Base-by-base conservation (phyloP, 1,284 basidiomycete genomes). In the Moniliella sp. region DNA sequence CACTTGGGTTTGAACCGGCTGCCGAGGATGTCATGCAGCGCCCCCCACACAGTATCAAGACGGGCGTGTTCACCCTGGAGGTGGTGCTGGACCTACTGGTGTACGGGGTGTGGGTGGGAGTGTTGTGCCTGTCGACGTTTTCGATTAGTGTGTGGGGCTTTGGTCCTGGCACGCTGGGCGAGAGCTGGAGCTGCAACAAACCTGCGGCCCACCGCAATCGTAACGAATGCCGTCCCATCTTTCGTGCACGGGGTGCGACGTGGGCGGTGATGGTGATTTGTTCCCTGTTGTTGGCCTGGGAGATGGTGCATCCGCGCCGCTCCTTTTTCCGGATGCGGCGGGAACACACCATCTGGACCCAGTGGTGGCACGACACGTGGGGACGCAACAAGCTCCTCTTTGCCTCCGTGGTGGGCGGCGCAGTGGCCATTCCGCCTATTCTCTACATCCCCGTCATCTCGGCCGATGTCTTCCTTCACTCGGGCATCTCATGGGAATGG, bases 391-490 rank as follows among this genome's bases (percentile, higher is more conserved):
- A 41, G 8, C 45, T 54, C 38, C 39, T 54, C 4, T 39, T 52
- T 25, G 47, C 44, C 40, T 46, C 40, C 15, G 50, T 50, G 18
- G 30, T 54, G 9, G 35, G 48, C 15, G 50, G 50, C 13, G 32
- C 42, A 11, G 40, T 36, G 5, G 43, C 42, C 17, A 43, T 54
- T 28, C 50, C 50, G 4, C 42, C 52, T 27, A 46, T 47, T 21
- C 39, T 54, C 4, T 54, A 54, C 40, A 39, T 50, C 27, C 50
- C 49, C 31, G 36, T 35, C 19, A 51, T 51, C 49, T 50, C 50
- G 40, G 40, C 39, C 11, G 42, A 42, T 16, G 49, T 54, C 29
- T 50, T 54, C 40, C 32, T 44, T 3, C 48, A 51, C 12, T 43
- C 39, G 9, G 32, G 43, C n/a, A 37, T 54, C 35, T 32, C 30